Evolutionary conservation across 225 moss, liverwort and hornwort genomes (phyloP), one percentile per base, ranked within the genome.

Genomic region (Physcomitrellopsis africana): DNA sequence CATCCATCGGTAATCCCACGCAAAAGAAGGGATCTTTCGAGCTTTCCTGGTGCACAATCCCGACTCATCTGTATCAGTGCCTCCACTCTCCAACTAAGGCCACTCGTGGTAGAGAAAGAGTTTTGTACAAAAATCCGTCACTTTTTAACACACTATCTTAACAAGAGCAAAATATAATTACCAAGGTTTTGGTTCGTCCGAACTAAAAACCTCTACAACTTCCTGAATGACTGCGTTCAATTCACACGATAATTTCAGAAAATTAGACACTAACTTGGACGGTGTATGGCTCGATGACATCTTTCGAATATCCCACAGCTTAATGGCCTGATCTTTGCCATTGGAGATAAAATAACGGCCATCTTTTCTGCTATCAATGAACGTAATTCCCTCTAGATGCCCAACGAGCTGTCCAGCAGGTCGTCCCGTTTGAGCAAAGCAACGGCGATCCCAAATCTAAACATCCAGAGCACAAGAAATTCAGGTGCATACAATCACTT

Each of bases 1-100:
- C 74, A 79, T 73, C 89, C 91, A 93, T 67, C 93, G 80, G 68
- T 93, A 93, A 87, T 93, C 91, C 91, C 93, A 93, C 6, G 72
- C 56, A 32, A 82, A 84, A 24, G 73, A 11, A 2, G 91, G 93
- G 23, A 66, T 87, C 32, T 49, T 59, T 41, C 58, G 55, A 15
- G 67, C 48, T 76, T 67, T 76, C 67, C 66, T 76, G 59, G 49
- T 32, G 59, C 75, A 59, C 48, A 59, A 49, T 46, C 41, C 43
- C 74, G 43, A 9, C 18, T 56, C 59, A 16, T 27, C 12, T 45
- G 8, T 32, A 37, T 81, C 72, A 81, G 54, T 61, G 16, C 47
- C 62, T 49, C 24, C 74, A 46, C 77, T 54, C 58, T 23, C 60
- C n/a, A 46, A 72, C 61, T 63, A 2, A 24, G 7, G 26, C 9